These are phyloP conservation scores for Phytophthora sansomeana DNA, from an alignment of 352 stramenopile species.

Conservation along the genomic window DNA sequence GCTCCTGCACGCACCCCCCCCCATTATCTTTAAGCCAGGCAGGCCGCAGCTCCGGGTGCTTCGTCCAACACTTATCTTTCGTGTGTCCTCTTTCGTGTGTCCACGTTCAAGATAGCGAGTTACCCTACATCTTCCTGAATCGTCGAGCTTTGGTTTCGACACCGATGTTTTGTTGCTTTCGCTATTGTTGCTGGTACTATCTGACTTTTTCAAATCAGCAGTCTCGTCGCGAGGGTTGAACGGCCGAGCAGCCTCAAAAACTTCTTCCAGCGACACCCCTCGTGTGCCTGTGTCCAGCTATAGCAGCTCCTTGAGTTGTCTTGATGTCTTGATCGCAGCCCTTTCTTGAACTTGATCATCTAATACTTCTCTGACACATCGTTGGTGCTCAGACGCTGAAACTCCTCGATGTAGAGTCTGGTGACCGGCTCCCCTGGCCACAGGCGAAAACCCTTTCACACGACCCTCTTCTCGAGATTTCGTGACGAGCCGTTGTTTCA, in stretches of 20 bases:
- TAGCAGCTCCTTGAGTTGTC: slow-evolving; percentile 10
- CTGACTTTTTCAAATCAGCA: background rate
- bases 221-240: background rate
- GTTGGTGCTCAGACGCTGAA: slow-evolving; percentile 16
- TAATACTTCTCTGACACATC: slow-evolving; percentile 18
- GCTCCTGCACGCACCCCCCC: background rate
- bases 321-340: slow-evolving; percentile 14
- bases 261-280: slow-evolving; percentile 2
- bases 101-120: background rate
- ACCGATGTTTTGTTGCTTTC: background rate
- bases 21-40: background rate
- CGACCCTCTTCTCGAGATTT: slow-evolving; percentile 11
- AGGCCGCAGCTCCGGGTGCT: background rate
- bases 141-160: background rate
- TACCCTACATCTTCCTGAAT: background rate
- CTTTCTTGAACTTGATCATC: slow-evolving; percentile 24
- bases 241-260: background rate
- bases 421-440: too few species aligned
- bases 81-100: too few species aligned
- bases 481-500: slow-evolving; percentile 7
- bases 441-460: slow-evolving; percentile 13
- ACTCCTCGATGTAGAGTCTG: slow-evolving; percentile 13
- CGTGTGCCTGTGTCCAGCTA: slow-evolving; percentile 8
- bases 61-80: background rate
- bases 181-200: background rate